These are phyloP conservation scores for Phytophthora cactorum DNA, from an alignment of 352 stramenopile genomes.

Conservation along the genomic window DNA sequence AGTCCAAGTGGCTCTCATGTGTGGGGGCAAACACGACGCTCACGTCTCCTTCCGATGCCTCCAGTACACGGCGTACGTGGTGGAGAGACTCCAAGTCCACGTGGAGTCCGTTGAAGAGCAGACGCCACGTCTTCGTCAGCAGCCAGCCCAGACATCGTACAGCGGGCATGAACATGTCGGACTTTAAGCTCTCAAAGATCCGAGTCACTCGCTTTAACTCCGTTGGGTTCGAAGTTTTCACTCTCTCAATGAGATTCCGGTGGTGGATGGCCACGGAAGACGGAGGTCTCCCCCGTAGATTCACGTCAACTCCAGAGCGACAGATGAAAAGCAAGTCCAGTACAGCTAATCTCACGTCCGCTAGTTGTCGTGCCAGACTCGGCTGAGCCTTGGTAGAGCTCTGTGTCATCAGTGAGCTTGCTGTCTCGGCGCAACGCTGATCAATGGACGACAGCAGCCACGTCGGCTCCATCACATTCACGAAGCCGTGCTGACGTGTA, in stretches of 20 bases:
- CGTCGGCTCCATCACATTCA: slow-evolving; percentile 78
- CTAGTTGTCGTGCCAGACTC: slow-evolving; percentile 35
- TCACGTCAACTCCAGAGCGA: slow-evolving; percentile 57
- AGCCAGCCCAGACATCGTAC: slow-evolving; percentile 80
- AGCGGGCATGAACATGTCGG: slow-evolving; percentile 77
- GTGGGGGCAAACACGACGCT: slow-evolving; percentile 88
- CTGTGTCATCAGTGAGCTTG: slow-evolving; percentile 39
- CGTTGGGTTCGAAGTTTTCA: slow-evolving; percentile 27
- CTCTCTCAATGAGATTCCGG: slow-evolving; percentile 46
- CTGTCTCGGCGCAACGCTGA: slow-evolving; percentile 52
- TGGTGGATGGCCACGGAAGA: slow-evolving; percentile 49
- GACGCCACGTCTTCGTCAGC: slow-evolving; percentile 80
- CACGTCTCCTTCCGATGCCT: slow-evolving; percentile 53
- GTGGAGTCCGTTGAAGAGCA: slow-evolving; percentile 75
- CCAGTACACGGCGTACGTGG: slow-evolving; percentile 57
- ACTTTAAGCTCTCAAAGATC: slow-evolving; percentile 74
- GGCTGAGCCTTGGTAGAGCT: slow-evolving; percentile 18
- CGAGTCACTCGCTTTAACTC: slow-evolving; percentile 46
- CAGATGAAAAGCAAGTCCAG: slow-evolving; percentile 75
- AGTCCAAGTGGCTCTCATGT: slow-evolving; percentile 91
- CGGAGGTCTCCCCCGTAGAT: slow-evolving; percentile 51
- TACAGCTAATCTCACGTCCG: slow-evolving; percentile 60
- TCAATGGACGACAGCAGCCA: slow-evolving; percentile 80
- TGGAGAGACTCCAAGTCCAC: slow-evolving; percentile 74
- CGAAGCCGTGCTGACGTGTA: slow-evolving; percentile 47